These are phyloP conservation scores for Mycena sanguinolenta DNA, from an alignment of 768 basidiomycete species.

Conservation along the genomic window DNA sequence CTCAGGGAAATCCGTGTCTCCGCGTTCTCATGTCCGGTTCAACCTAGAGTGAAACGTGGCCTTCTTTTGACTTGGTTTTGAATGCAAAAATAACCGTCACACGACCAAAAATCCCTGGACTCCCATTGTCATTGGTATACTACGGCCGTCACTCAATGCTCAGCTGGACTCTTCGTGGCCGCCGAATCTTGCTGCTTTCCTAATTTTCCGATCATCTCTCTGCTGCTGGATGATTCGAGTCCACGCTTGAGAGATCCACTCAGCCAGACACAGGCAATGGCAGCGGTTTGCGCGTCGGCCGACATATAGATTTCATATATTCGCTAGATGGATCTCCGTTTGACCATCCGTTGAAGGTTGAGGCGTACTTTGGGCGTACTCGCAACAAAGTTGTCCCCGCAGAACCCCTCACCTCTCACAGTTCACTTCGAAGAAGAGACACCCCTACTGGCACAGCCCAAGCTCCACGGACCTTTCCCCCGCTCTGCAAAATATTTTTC, in stretches of 20 bases:
- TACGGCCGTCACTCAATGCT: conserved; percentile 3
- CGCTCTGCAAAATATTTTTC: not conserved
- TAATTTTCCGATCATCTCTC: conserved; percentile 12
- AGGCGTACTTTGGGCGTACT: not conserved
- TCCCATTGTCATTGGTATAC: not conserved
- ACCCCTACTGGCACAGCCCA: not conserved
- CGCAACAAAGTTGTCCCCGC: not conserved
- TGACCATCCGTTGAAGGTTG: not conserved
- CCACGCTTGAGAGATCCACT: not conserved
- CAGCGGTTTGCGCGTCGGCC: not conserved
- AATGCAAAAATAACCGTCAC: conserved; percentile 7
- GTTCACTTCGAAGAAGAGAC: conserved; percentile 1
- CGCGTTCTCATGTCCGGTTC: not conserved
- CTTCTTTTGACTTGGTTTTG: not conserved
- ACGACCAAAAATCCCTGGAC: conserved; percentile 7
- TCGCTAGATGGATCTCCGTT: not conserved
- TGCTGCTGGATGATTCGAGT: too few relatives aligned
- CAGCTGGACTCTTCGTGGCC: not conserved
- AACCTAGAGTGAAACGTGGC: not conserved
- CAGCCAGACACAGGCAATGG: not conserved
- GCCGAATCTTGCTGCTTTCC: not conserved
- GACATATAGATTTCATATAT: conserved; percentile 2
- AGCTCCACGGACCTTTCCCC: not conserved
- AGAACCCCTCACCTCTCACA: not conserved
- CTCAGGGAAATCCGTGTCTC: too few relatives aligned